A percentile compares a stretch with the other conserved stretches of the same genome.
Conservation (phyloP, 257 asterid genomes). For the Petrea volubilis region DNA sequence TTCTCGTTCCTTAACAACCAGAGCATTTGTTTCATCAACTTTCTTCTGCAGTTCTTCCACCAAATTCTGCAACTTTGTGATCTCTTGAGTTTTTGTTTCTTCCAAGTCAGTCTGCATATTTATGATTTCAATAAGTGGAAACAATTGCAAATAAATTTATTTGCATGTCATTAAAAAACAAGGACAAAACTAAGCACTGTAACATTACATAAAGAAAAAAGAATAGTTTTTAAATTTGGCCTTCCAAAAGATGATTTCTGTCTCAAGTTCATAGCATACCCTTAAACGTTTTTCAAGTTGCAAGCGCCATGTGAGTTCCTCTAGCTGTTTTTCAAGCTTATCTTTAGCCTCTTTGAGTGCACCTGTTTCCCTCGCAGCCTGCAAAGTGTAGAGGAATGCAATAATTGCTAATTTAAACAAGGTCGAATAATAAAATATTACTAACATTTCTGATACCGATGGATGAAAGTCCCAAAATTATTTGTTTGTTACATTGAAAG, state of each 20-base stretch:
- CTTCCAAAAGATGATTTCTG: conserved; percentile 13
- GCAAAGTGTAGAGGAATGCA: conserved; percentile 41
- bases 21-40: conserved; percentile 73
- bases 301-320: conserved; percentile 95
- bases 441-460: conserved; percentile 14
- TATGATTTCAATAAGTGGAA: conserved; percentile 22
- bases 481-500: neutral
- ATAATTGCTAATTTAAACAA: conserved; percentile 10
- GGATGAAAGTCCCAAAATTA: conserved; percentile 12
- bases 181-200: conserved; percentile 3
- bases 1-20: conserved; percentile 73
- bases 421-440: neutral
- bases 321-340: conserved; percentile 94
- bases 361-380: conserved; percentile 99
- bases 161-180: conserved; percentile 11
- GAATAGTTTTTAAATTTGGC: neutral
- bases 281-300: conserved; percentile 95
- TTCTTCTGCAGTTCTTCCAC: conserved; percentile 77
- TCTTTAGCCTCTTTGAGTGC: conserved; percentile 99
- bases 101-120: conserved; percentile 82
- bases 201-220: conserved; percentile 9
- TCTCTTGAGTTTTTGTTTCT: conserved; percentile 83
- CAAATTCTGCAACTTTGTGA: conserved; percentile 61
- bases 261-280: conserved; percentile 42
- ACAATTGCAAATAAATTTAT: neutral